Evolutionary conservation across 352 stramenopile species (phyloP).

Genomic region (Globisporangium nagaii): DNA sequence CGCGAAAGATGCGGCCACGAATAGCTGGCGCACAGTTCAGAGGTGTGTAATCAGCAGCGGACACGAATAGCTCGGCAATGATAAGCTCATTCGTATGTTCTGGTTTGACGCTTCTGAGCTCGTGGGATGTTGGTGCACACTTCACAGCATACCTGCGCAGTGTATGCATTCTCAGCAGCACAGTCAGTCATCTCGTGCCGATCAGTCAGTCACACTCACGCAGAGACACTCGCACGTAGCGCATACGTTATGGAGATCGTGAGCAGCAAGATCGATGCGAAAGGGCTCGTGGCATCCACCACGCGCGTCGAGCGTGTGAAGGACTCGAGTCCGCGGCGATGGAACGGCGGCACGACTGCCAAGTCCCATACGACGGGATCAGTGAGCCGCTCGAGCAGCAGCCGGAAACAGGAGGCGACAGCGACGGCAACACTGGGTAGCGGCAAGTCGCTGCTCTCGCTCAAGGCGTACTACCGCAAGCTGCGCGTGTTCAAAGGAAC

Average conservation of each 20-base stretch:
- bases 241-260: conserved; percentile 34
- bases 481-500: conserved; percentile 66
- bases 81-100: too few species aligned
- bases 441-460: conserved; percentile 45
- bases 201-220: too few species aligned
- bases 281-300: conserved; percentile 3
- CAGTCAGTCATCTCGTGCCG: too few species aligned
- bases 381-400: background rate
- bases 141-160: too few species aligned
- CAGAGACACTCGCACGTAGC: too few species aligned
- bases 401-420: conserved; percentile 3
- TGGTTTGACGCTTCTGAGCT: too few species aligned
- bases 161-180: too few species aligned
- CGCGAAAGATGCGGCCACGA: too few species aligned
- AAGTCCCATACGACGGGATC: background rate
- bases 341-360: conserved; percentile 15
- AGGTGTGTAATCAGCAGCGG: too few species aligned
- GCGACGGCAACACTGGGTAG: conserved; percentile 1
- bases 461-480: conserved; percentile 67
- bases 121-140: too few species aligned
- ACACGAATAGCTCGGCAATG: too few species aligned
- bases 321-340: conserved; percentile 14
- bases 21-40: too few species aligned
- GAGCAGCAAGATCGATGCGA: conserved; percentile 16
- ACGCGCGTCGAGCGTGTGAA: conserved; percentile 14